phyloP scores from a whole-genome alignment of 768 basidiomycete genomes.

The Austroboletus eburneus region DNA sequence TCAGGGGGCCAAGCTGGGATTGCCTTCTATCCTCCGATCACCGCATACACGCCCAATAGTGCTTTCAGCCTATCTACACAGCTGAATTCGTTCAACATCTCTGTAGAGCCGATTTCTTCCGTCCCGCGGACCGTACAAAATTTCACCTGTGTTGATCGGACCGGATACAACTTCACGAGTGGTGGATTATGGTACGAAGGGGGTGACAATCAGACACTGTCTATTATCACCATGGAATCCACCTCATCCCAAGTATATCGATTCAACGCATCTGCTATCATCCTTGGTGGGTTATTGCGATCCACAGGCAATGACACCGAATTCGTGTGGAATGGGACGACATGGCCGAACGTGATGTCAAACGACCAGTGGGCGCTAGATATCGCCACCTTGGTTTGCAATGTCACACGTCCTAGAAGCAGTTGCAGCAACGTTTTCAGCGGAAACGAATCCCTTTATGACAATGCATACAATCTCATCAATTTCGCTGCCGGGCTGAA shows the following conservation, averaged over 20 bases:
- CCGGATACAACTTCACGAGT: not conserved
- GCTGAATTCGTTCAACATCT: not conserved
- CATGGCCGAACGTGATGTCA: not conserved
- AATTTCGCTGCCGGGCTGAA: no score
- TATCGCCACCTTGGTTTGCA: not conserved
- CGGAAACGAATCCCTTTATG: no score
- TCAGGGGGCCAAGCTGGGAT: not conserved
- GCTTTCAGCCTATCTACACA: not conserved
- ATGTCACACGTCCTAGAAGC: not conserved
- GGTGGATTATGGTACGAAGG: no score
- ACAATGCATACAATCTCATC: no score
- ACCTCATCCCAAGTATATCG: no score
- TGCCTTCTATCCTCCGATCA: constrained; percentile 14
- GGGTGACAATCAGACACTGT: no score
- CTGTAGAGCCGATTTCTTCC: not conserved
- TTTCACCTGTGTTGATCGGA: not conserved
- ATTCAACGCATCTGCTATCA: not conserved
- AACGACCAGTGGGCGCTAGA: not conserved
- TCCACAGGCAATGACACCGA: not conserved
- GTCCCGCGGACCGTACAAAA: not conserved
- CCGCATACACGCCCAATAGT: not conserved
- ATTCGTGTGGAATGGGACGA: not conserved
- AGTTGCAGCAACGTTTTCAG: no score
- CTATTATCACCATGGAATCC: no score
- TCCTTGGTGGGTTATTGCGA: not conserved